Evolutionary conservation across 768 basidiomycete genomes (phyloP).

Genomic region (Serendipita sp.): DNA sequence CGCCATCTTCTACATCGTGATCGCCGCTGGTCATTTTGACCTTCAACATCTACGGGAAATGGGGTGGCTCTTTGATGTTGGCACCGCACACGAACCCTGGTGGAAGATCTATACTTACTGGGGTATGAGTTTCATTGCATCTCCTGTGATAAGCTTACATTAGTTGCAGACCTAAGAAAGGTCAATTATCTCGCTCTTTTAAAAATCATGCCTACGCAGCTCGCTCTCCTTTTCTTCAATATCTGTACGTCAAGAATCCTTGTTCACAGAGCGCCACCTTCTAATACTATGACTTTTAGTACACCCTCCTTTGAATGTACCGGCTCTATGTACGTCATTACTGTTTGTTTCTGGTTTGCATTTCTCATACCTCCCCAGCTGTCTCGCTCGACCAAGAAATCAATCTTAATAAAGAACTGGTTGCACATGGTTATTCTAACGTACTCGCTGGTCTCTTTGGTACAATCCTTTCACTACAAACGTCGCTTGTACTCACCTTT

Average conservation of each 20-base stretch:
- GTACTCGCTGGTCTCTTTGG: slow-evolving; percentile 64
- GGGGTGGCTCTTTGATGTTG: slow-evolving; percentile 83
- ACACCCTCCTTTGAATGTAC: slow-evolving; percentile 78
- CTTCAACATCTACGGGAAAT: slow-evolving; percentile 38
- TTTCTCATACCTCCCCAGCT: slow-evolving; percentile 26
- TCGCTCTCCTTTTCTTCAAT: slow-evolving; percentile 42
- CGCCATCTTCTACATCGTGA: slow-evolving; percentile 64
- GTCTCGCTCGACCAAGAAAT: slow-evolving; percentile 81
- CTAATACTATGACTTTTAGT: slow-evolving; percentile 63
- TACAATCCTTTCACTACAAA: slow-evolving; percentile 32
- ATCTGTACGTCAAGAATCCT: slow-evolving; percentile 11
- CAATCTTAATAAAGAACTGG: slow-evolving; percentile 81
- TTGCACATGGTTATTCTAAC: slow-evolving; percentile 88
- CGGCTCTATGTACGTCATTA: slow-evolving; percentile 49
- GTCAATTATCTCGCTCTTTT: slow-evolving; percentile 53
- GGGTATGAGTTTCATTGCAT: slow-evolving; percentile 29
- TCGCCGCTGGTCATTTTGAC: slow-evolving; percentile 44
- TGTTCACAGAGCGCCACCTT: slow-evolving; percentile 1
- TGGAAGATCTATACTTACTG: slow-evolving; percentile 73
- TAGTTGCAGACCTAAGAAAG: slow-evolving; percentile 36
- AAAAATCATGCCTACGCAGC: slow-evolving; percentile 81
- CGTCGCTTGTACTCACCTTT: slow-evolving; percentile 7
- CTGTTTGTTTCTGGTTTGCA: background rate
- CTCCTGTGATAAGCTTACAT: background rate
- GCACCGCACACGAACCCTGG: slow-evolving; percentile 37